Evolutionary conservation across 257 asterid species (phyloP), one percentile per base, ranked within the genome.

Genomic region (Lycium barbarum): DNA sequence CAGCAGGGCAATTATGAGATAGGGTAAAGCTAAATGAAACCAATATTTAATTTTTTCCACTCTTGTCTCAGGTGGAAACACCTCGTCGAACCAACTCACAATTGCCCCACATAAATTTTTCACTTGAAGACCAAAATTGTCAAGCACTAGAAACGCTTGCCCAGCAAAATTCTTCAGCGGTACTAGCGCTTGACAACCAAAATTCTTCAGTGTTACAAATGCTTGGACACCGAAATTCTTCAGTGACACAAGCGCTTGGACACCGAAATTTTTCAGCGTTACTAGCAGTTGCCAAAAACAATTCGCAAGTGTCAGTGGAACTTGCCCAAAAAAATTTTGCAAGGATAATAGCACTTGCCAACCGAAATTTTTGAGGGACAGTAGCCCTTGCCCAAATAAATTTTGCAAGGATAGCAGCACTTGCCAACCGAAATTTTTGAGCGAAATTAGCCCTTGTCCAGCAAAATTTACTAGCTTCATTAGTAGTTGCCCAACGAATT

Each of bases 51-150:
- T 38, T 86, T 87, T 86, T 3, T 87, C 90, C 0, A 78, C 83
- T 83, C 91, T 85, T 8, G 93, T 90, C 5, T 86, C 93, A 54
- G 88, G 89, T 47, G 93, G 87, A 35, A 88, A 83, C 11, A 78
- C 83, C 7, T 71, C n/a, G 80, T 88, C 88, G 7, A 90, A 58
- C 92, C 94, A 90, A 8, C 55, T 84, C 66, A 84, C 1, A 1
- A 84, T 71, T 49, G 79, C 36, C 4, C 63, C 88, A 43, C 2
- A 45, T 43, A 18, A 72, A n/a, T 11, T 72, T 38, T 10, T 72
- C 2, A 67, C 74, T 35, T 67, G 49, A 20, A 47, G 14, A 67
- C 22, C 35, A 0, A 35, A 35, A 67, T 15, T 14, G 49, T 67
- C 74, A 67, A 72, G n/a, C 1, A n/a, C 57, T 49, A 1, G 2